Evolutionary conservation across 2,329 filamentous ascomycete genomes (phyloP).

Genomic region (Trichophyton rubrum): DNA sequence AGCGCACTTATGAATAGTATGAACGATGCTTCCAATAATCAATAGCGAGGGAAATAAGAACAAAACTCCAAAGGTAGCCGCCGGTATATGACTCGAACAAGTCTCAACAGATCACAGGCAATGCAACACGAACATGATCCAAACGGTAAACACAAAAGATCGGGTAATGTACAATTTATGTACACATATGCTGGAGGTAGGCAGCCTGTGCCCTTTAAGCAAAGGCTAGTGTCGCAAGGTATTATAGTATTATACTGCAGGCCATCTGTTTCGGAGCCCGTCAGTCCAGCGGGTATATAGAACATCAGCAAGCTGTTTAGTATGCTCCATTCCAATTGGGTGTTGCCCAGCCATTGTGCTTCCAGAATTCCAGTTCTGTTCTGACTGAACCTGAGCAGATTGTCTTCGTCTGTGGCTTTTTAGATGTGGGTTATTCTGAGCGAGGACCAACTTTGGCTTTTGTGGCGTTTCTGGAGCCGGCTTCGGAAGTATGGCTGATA

Average conservation of each 20-base stretch:
- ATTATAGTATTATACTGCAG: slow-evolving; percentile 21
- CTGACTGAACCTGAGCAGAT: slow-evolving; percentile 26
- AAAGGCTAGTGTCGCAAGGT: no score
- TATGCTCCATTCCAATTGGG: slow-evolving; percentile 76
- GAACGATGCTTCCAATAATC: background rate
- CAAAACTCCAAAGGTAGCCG: background rate
- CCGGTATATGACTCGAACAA: background rate
- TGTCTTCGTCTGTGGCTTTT: slow-evolving; percentile 63
- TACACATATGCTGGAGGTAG: background rate
- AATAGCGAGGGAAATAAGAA: background rate
- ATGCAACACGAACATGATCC: background rate
- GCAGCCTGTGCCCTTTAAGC: background rate
- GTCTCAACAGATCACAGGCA: background rate
- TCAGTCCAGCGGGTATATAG: slow-evolving; percentile 86
- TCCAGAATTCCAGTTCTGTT: slow-evolving; percentile 24
- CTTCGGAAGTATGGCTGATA: slow-evolving; percentile 10
- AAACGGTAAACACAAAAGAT: background rate
- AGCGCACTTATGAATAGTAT: background rate
- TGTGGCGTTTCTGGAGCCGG: slow-evolving; percentile 34
- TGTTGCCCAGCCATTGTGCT: slow-evolving; percentile 44
- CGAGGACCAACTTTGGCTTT: slow-evolving; percentile 57
- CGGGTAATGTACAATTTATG: background rate
- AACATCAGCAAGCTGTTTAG: slow-evolving; percentile 75
- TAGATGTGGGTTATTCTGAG: slow-evolving; percentile 72
- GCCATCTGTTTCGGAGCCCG: slow-evolving; percentile 62